These are phyloP conservation scores for Dictyostelium firmibasis DNA, from an alignment of 78 protist species.

Conservation along the genomic window DNA sequence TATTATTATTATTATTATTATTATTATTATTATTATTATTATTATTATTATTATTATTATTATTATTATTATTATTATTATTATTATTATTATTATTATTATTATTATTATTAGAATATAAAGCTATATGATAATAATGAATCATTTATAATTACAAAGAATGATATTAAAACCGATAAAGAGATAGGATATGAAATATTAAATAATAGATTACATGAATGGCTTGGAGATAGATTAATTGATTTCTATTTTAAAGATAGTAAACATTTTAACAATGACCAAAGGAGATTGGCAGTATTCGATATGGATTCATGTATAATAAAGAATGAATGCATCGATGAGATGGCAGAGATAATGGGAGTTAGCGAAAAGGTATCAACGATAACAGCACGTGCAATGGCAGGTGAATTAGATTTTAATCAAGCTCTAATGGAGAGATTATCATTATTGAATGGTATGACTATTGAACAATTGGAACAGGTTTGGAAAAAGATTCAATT, in stretches of 20 bases:
- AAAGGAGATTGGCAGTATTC: conserved; percentile 21
- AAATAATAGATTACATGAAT: background rate
- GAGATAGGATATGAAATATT: background rate
- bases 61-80: background rate
- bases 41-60: background rate
- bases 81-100: background rate
- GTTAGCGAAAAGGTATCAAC: conserved; percentile 58
- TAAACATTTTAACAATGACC: background rate
- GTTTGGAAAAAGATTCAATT: conserved; percentile 44
- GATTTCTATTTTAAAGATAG: background rate
- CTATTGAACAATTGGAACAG: conserved; percentile 40
- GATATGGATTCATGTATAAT: conserved; percentile 78
- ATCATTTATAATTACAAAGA: background rate
- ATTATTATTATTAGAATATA: background rate
- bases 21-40: background rate
- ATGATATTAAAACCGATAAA: background rate
- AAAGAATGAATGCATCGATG: conserved; percentile 80
- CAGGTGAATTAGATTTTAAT: conserved; percentile 51
- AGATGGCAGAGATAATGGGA: conserved; percentile 49
- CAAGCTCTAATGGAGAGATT: conserved; percentile 61
- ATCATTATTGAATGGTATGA: conserved; percentile 28
- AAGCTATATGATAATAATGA: background rate
- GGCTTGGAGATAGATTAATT: background rate
- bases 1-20: background rate
- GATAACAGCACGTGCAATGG: conserved; percentile 48